Conservation (phyloP, 768 basidiomycete species). For the Suillus spraguei region DNA sequence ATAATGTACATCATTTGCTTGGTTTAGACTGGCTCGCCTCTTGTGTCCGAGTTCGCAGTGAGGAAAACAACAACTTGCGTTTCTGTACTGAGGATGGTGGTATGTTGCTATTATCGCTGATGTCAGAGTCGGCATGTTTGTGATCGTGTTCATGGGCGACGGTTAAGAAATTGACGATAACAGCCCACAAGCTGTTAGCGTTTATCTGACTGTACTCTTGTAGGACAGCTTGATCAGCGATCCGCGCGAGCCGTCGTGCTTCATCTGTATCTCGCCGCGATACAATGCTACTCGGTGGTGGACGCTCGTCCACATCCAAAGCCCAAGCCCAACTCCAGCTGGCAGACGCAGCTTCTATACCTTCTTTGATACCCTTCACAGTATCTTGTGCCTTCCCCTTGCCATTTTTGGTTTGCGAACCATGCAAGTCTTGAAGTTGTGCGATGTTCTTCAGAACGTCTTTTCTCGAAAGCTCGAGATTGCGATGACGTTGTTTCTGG, state of each 20-base stretch:
- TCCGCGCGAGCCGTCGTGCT: slow-evolving; percentile 68
- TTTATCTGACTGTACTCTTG: slow-evolving; percentile 61
- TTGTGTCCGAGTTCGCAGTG: slow-evolving; percentile 21
- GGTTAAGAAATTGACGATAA: slow-evolving; percentile 66
- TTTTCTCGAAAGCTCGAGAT: slow-evolving; percentile 63
- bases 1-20: background rate
- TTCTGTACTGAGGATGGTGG: slow-evolving; percentile 17
- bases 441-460: slow-evolving; percentile 60
- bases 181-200: slow-evolving; percentile 73
- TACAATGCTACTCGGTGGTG: slow-evolving; percentile 91
- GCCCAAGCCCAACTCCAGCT: slow-evolving; percentile 88
- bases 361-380: slow-evolving; percentile 29
- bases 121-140: slow-evolving; percentile 24
- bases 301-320: slow-evolving; percentile 73
- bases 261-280: slow-evolving; percentile 86
- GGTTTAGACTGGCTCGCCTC: background rate
- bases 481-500: slow-evolving; percentile 66
- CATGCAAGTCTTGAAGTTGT: slow-evolving; percentile 37
- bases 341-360: slow-evolving; percentile 45
- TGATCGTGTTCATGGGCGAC: slow-evolving; percentile 47
- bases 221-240: slow-evolving; percentile 69
- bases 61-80: slow-evolving; percentile 29
- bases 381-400: slow-evolving; percentile 24
- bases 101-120: background rate
- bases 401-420: slow-evolving; percentile 20